Evolutionary conservation across 2,329 filamentous ascomycete genomes (phyloP).

Genomic region (Calonectria hongkongensis): DNA sequence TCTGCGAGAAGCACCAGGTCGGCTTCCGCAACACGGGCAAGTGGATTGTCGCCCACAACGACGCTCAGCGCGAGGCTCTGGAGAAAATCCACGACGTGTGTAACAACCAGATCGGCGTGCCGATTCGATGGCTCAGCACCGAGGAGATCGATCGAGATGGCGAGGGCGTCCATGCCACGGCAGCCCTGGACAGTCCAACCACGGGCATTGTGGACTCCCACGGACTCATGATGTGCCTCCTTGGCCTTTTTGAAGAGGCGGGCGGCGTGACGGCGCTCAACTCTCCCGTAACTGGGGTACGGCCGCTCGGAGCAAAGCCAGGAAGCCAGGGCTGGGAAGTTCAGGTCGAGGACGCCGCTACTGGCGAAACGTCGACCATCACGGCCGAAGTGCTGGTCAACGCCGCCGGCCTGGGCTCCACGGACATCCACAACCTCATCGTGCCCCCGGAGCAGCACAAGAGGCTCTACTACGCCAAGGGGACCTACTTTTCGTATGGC

Average conservation of each 20-base stretch:
- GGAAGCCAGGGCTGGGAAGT: constrained; percentile 83
- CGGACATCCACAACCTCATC: constrained; percentile 87
- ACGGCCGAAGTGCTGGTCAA: constrained; percentile 88
- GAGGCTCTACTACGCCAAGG: constrained; percentile 89
- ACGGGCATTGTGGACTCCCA: constrained; percentile 96
- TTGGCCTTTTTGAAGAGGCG: constrained; percentile 83
- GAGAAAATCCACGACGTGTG: constrained; percentile 70
- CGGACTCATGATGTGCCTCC: constrained; percentile 86
- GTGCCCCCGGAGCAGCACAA: constrained; percentile 74
- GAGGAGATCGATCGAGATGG: constrained; percentile 80
- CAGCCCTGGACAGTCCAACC: constrained; percentile 82
- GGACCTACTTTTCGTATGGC: constrained; percentile 93
- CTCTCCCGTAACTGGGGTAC: constrained; percentile 78
- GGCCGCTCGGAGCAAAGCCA: constrained; percentile 64
- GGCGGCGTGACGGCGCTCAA: constrained; percentile 85
- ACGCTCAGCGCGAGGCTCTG: constrained; percentile 79
- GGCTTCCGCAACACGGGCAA: constrained; percentile 87
- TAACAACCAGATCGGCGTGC: constrained; percentile 70
- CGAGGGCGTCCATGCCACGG: constrained; percentile 84
- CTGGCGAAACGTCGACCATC: constrained; percentile 73
- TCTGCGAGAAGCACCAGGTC: constrained; percentile 81
- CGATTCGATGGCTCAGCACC: constrained; percentile 80
- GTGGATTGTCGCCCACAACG: constrained; percentile 94
- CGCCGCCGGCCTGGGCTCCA: constrained; percentile 87
- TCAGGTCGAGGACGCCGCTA: constrained; percentile 67